Evolutionary conservation across 495 filamentous ascomycete genomes (phyloP).

Genomic region (Monascus purpureus): DNA sequence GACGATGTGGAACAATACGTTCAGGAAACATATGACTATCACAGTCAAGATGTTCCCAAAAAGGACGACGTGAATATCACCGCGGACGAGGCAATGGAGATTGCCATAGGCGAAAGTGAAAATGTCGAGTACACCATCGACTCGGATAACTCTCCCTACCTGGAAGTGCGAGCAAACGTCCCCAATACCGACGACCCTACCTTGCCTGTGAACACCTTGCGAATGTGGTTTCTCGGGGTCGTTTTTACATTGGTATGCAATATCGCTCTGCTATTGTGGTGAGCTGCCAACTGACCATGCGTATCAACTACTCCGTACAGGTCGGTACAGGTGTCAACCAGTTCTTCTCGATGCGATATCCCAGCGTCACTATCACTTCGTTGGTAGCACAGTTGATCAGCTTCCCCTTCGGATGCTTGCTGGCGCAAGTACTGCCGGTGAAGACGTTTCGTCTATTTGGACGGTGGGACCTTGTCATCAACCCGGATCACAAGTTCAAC

Average conservation of each 20-base stretch:
- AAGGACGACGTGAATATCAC: too few relatives aligned
- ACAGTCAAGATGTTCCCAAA: too few relatives aligned
- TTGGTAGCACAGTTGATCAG: slow-evolving; percentile 50
- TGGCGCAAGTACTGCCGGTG: slow-evolving; percentile 30
- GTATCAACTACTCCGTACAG: too few relatives aligned
- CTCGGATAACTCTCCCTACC: slow-evolving; percentile 18
- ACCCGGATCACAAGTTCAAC: slow-evolving; percentile 53
- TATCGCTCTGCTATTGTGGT: too few relatives aligned
- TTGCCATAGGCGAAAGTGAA: slow-evolving; percentile 18
- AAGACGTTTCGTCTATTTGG: slow-evolving; percentile 24
- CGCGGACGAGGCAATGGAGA: slow-evolving; percentile 12
- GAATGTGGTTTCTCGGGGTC: slow-evolving; percentile 72
- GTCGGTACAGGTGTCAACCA: slow-evolving; percentile 72
- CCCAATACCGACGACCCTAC: slow-evolving; percentile 28
- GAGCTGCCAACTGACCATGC: too few relatives aligned
- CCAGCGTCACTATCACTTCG: slow-evolving; percentile 62
- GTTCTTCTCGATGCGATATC: slow-evolving; percentile 78
- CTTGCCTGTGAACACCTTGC: slow-evolving; percentile 38
- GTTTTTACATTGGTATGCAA: slow-evolving; percentile 74
- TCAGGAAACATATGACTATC: too few relatives aligned
- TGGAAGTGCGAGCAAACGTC: slow-evolving; percentile 17
- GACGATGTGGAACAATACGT: too few relatives aligned
- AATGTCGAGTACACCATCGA: slow-evolving; percentile 20
- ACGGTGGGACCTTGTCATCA: slow-evolving; percentile 35
- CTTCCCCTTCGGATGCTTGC: slow-evolving; percentile 42